Base-by-base conservation (phyloP, 140 eudicot species). In the Senecio squalidus region DNA sequence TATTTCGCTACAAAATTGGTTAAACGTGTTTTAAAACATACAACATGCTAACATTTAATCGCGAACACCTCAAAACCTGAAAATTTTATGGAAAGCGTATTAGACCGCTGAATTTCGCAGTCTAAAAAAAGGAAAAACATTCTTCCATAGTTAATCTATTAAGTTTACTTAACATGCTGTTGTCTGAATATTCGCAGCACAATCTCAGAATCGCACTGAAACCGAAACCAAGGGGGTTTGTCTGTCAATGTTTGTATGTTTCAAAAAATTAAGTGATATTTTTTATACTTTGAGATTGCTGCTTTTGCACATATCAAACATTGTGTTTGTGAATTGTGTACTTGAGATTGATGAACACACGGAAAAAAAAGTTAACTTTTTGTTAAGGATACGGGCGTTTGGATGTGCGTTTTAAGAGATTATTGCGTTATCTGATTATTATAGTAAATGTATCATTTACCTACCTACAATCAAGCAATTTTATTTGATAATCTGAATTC, bases 341-440 rank as follows among this genome's bases (percentile, higher is more conserved):
- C 55, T 72, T 72, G 72, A 72, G 72, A 72, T 64, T 38, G 61
- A 55, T 62, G 60, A 71, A 71, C 45, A 45, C 65, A 62, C 44
- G n/a, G 31, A 40, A 31, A 68, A 68, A 56, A 36, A 24, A 18
- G 11, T 0, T 31, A 51, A 40, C 27, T 62, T 25, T 14, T 29
- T 50, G 4, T 23, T 23, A 15, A 6, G 5, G 14, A 14, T 18
- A 5, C 4, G 38, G 43, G 9, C 5, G 36, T 39, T 40, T 39
- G n/a, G 14, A n/a, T 36, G 24, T 9, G 11, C 17, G n/a, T n/a
- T n/a, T 25, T 44, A 44, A 4, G 13, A 8, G 9, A 21, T 40
- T 40, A 40, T 40, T 13, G n/a, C n/a, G n/a, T n/a, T n/a, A n/a
- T n/a, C n/a, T n/a, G n/a, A n/a, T n/a, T n/a, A n/a, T n/a, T n/a